phyloP scores from a whole-genome alignment of 148 eudicot species.

The Fagopyrum esculentum region DNA sequence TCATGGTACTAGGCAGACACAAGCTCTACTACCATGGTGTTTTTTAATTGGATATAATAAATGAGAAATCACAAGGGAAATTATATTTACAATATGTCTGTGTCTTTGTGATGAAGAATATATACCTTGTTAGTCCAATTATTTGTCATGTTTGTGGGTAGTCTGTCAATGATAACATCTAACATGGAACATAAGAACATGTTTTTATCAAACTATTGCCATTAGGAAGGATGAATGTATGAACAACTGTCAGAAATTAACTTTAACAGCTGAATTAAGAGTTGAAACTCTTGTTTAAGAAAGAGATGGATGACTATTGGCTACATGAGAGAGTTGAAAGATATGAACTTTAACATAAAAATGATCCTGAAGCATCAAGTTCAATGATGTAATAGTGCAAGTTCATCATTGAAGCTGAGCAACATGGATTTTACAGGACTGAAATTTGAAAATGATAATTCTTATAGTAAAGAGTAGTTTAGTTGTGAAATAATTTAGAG shows the following conservation, averaged over 20 bases:
- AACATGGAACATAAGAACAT: background rate
- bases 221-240: too few species aligned
- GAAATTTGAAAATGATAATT: background rate
- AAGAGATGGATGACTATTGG: background rate
- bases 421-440: background rate
- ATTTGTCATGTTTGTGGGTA: constrained; percentile 8
- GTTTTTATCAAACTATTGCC: background rate
- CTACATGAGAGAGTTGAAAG: too few species aligned
- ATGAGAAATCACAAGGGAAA: background rate
- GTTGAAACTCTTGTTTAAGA: too few species aligned
- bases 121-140: background rate
- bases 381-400: background rate
- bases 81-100: background rate
- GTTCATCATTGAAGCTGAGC: background rate
- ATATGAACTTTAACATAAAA: too few species aligned
- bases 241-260: too few species aligned
- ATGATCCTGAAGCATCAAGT: background rate
- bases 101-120: background rate
- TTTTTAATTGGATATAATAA: constrained; percentile 9
- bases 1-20: constrained; percentile 14
- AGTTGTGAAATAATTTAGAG: background rate
- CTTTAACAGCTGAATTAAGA: too few species aligned
- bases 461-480: background rate
- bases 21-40: constrained; percentile 5
- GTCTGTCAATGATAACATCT: background rate